phyloP scores from a whole-genome alignment of 306 rosid species.

The Malus asiatica region DNA sequence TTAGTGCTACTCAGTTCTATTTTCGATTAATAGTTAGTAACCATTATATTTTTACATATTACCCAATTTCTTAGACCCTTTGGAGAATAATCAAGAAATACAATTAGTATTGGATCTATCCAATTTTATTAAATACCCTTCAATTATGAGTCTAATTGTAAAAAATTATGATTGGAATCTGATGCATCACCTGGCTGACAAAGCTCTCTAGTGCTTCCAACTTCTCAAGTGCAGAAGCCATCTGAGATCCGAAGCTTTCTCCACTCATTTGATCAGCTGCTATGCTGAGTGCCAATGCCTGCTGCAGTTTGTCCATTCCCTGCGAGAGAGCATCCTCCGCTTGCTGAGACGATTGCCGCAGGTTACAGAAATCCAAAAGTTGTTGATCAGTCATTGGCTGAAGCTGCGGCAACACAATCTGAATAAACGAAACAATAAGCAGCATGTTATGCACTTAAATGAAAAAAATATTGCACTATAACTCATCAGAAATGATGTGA shows the following conservation, averaged over 20 bases:
- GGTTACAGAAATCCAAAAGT: conserved; percentile 22
- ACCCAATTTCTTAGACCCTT: neutral
- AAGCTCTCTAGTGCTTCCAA: conserved; percentile 67
- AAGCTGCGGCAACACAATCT: conserved; percentile 56
- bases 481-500: conserved; percentile 1
- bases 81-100: neutral
- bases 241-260: conserved; percentile 42
- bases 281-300: conserved; percentile 44
- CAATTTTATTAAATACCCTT: neutral
- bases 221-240: conserved; percentile 49
- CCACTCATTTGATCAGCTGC: conserved; percentile 31
- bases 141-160: no score
- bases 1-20: no score
- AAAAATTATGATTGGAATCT: neutral
- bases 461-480: neutral
- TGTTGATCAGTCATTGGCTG: conserved; percentile 62
- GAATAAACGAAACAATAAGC: neutral
- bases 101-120: neutral
- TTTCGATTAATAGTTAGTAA: neutral
- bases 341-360: conserved; percentile 67
- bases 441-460: neutral
- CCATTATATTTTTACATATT: neutral
- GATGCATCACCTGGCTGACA: conserved; percentile 57
- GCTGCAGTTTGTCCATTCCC: conserved; percentile 80
- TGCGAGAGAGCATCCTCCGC: conserved; percentile 86